Base-by-base conservation (phyloP, 2,329 filamentous ascomycete species). In the Rutstroemia sp. region DNA sequence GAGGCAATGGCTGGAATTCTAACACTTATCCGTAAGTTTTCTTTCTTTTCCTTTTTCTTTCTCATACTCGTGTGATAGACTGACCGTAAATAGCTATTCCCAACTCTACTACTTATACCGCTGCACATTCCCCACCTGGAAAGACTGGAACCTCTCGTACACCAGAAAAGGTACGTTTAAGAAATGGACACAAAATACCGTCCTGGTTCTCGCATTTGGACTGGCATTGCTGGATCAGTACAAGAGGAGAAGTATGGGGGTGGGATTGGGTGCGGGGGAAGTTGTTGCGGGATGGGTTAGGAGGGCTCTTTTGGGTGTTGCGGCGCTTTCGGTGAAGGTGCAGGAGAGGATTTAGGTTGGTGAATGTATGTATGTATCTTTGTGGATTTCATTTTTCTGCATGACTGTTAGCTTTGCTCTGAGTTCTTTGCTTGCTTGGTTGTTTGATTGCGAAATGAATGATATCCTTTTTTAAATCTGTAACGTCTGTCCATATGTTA, bases 41-140 rank as follows among this genome's bases (percentile, higher is more conserved):
- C 9, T 27, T 21, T 17, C 9, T 16, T 4, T 17, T 27, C 23
- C 2, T n/a, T 8, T 27, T 21, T 17, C 9, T 16, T 4, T 17
- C 23, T 27, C 4, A 14, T 23, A 25, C 30, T 17, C 27, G 16
- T 36, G 38, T 2, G 5, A 3, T 46, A 25, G 36, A 10, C 36
- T 59, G 30, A 55, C 63, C 68, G 38, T 5, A 21, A 25, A 4
- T 50, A 77, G 75, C 38, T 77, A 73, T 61, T 73, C 73, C 1
- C 79, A 82, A 65, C 66, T 80, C 40, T 73, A 78, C 62, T 81
- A 78, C 63, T 73, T 69, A 51, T 66, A 75, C 19, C 68, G 75
- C 10, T 81, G 77, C 67, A 73, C 72, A 59, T 82, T 80, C 60
- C 78, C 78, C 2, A 73, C 70, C 23, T 82, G 76, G 76, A 68